These are phyloP conservation scores for Botryotinia narcissicola DNA, from an alignment of 2,329 filamentous ascomycete species.

Conservation along the genomic window DNA sequence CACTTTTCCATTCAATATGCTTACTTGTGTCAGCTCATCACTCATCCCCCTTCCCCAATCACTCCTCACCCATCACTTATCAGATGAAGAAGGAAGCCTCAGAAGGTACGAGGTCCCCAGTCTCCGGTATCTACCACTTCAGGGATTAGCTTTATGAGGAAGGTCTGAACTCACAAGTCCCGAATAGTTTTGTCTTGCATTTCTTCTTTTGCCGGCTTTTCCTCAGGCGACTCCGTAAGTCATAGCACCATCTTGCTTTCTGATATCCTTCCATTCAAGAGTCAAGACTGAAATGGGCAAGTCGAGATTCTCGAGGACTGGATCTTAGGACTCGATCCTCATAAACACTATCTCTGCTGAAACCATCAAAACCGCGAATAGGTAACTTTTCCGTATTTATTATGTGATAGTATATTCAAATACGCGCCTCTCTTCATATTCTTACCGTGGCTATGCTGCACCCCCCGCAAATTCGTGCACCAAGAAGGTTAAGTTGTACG, in stretches of 20 bases:
- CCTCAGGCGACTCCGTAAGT: background rate
- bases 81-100: background rate
- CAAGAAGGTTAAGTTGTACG: background rate
- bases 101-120: background rate
- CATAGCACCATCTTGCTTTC: background rate
- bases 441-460: conserved; percentile 1
- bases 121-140: background rate
- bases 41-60: background rate
- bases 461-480: conserved; percentile 1
- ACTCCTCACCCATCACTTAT: background rate
- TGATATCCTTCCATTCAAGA: background rate
- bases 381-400: background rate
- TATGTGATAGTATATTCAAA: background rate
- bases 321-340: background rate
- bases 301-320: background rate
- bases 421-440: background rate
- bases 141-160: background rate
- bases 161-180: background rate
- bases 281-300: background rate
- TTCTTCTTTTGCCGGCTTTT: background rate
- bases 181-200: background rate
- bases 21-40: background rate
- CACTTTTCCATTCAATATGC: background rate
- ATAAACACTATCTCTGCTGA: background rate
- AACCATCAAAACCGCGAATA: no score